Conservation (phyloP, 2,329 filamentous ascomycete species). For the Xylaria sp. region DNA sequence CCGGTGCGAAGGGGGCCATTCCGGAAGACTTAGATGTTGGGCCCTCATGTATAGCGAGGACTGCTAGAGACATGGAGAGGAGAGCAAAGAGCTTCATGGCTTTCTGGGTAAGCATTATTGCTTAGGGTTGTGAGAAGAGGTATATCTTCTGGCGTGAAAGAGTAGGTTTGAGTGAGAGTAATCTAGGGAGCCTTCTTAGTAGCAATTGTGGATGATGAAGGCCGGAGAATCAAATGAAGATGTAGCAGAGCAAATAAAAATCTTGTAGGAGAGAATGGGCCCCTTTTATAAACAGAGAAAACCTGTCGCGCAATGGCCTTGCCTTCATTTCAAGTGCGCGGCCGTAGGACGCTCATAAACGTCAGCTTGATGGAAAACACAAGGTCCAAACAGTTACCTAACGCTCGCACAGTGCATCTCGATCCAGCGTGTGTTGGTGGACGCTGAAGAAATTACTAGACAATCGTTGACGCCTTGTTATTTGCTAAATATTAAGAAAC, state of each 20-base stretch:
- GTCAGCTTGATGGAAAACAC: background rate
- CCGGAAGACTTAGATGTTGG: background rate
- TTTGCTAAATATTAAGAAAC: background rate
- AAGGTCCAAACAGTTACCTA: background rate
- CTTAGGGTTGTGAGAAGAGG: background rate
- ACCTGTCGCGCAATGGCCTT: no score
- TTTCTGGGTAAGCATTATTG: background rate
- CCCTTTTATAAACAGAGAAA: no score
- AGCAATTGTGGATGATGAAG: background rate
- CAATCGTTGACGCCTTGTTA: background rate
- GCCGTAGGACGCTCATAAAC: no score
- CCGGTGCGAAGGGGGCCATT: conserved; percentile 13
- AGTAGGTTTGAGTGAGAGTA: background rate
- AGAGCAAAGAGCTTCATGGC: conserved; percentile 19
- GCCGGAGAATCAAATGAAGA: background rate
- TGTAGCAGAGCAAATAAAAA: background rate
- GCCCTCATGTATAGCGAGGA: conserved; percentile 4
- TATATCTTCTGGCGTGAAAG: background rate
- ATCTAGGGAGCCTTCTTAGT: background rate
- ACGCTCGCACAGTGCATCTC: background rate
- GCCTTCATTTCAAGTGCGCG: no score
- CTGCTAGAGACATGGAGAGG: conserved; percentile 16
- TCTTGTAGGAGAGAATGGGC: no score
- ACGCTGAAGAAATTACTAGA: background rate
- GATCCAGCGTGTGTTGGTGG: no score